Conservation (phyloP, 257 asterid species). For the Rehmannia glutinosa region DNA sequence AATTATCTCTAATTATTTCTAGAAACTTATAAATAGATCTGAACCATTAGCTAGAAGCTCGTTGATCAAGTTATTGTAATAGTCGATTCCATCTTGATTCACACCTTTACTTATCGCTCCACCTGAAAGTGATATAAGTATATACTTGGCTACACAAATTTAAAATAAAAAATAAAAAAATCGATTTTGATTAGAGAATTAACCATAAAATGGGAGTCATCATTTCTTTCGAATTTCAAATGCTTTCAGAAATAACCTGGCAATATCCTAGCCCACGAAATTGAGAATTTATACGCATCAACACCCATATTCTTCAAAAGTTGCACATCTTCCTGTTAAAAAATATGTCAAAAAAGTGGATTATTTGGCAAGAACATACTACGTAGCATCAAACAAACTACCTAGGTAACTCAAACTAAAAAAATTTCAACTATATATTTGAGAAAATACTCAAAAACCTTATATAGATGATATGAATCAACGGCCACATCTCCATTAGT, state of each 20-base stretch:
- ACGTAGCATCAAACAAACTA: too few species aligned
- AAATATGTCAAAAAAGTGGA: background rate
- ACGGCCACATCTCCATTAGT: slow-evolving; percentile 33
- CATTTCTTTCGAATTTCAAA: background rate
- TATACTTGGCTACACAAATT: background rate
- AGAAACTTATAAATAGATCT: background rate
- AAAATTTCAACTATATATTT: too few species aligned
- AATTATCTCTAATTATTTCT: background rate
- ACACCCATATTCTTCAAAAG: slow-evolving; percentile 29
- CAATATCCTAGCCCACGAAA: slow-evolving; percentile 35
- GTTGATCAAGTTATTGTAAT: slow-evolving; percentile 30
- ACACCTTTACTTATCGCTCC: slow-evolving; percentile 30
- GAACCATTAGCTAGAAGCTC: slow-evolving; percentile 30
- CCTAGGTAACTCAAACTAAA: too few species aligned
- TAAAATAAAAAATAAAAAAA: background rate
- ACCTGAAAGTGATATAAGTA: slow-evolving; percentile 12
- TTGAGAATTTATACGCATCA: slow-evolving; percentile 37
- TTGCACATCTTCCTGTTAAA: slow-evolving; percentile 30
- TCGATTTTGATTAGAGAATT: background rate
- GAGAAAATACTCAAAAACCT: slow-evolving; percentile 14
- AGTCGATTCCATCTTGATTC: slow-evolving; percentile 27
- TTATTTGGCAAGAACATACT: background rate
- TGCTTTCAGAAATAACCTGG: slow-evolving; percentile 16
- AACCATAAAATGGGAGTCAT: too few species aligned
- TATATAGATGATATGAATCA: slow-evolving; percentile 38